These are phyloP conservation scores for Eutreptiella sp. DNA, from an alignment of 208 protist genomes.

Conservation along the genomic window DNA sequence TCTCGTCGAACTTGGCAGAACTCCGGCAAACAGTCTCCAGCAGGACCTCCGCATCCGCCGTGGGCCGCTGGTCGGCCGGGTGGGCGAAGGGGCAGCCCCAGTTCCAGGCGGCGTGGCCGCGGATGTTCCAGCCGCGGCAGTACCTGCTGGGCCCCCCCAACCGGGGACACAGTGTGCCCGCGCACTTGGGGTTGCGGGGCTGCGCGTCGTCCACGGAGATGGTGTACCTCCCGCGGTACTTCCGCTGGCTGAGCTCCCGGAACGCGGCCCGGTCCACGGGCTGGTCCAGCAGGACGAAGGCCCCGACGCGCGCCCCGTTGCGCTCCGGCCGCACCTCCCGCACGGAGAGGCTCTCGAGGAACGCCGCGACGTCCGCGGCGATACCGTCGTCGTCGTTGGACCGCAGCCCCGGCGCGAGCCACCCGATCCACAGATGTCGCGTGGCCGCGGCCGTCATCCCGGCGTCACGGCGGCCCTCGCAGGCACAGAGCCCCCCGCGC, in stretches of 20 bases:
- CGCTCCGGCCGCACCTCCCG: background rate
- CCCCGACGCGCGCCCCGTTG: conserved; percentile 8
- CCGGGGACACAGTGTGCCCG: background rate
- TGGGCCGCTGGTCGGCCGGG: background rate
- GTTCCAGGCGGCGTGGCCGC: background rate
- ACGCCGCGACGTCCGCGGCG: background rate
- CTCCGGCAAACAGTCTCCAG: too few relatives aligned
- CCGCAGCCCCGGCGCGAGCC: background rate
- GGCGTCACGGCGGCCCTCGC: background rate
- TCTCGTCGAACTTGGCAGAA: background rate
- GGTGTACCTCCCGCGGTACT: background rate
- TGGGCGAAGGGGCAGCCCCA: background rate
- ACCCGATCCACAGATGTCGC: conserved; percentile 1
- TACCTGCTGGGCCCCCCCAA: background rate
- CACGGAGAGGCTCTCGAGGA: background rate
- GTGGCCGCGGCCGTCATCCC: conserved; percentile 1
- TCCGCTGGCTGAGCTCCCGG: background rate
- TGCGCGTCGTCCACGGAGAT: conserved; percentile 6
- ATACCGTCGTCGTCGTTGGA: background rate
- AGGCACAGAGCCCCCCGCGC: background rate
- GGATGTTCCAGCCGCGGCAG: background rate
- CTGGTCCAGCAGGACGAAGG: conserved; percentile 4
- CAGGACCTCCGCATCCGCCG: background rate
- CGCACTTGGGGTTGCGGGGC: background rate
- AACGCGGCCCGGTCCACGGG: background rate